Evolutionary conservation across 2,329 filamentous ascomycete species (phyloP).

Genomic region (Ophiostoma ips): DNA sequence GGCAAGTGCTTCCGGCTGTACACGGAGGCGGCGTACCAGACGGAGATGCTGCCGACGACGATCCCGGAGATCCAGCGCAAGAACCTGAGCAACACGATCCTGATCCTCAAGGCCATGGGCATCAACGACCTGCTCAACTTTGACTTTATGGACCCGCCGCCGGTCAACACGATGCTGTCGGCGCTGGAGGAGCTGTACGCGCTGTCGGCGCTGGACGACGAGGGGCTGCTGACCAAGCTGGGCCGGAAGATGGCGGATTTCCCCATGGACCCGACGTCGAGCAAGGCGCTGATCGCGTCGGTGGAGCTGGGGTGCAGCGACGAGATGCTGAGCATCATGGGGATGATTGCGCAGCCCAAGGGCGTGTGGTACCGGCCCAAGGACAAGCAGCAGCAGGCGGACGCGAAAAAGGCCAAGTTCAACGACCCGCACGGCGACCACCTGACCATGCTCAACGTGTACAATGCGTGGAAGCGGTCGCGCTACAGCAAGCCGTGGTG

Average conservation of each 20-base stretch:
- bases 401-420: constrained; percentile 96
- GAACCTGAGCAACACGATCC: constrained; percentile 81
- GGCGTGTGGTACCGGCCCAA: constrained; percentile 91
- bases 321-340: constrained; percentile 85
- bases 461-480: constrained; percentile 87
- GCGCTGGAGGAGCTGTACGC: constrained; percentile 92
- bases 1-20: constrained; percentile 94
- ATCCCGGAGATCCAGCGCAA: constrained; percentile 95
- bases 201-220: constrained; percentile 81
- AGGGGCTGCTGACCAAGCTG: constrained; percentile 80
- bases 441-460: constrained; percentile 87
- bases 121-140: constrained; percentile 97
- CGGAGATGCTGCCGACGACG: constrained; percentile 90
- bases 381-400: constrained; percentile 90
- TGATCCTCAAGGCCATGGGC: constrained; percentile 98
- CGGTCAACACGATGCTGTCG: constrained; percentile 94
- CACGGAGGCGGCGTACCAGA: constrained; percentile 88
- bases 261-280: constrained; percentile 87
- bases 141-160: constrained; percentile 97
- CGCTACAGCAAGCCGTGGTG: constrained; percentile 83
- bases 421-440: constrained; percentile 92
- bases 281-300: constrained; percentile 72
- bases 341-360: constrained; percentile 70
- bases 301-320: constrained; percentile 84
- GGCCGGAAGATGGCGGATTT: constrained; percentile 98